Base-by-base conservation (phyloP, 306 rosid species). In the Trichosanthes cucumerina region DNA sequence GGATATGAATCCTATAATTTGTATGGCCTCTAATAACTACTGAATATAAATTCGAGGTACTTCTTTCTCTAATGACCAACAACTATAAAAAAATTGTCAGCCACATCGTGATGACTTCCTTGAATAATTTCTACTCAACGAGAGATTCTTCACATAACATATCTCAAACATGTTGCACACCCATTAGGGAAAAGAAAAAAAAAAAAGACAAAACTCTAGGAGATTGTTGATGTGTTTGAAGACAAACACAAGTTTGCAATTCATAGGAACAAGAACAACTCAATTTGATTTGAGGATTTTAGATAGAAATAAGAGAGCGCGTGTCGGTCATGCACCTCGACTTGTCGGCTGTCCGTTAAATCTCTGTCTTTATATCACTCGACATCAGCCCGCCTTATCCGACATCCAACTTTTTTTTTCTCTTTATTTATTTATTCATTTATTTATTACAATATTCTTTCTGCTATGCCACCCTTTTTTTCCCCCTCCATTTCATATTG, bases 281-380 rank as follows among this genome's bases (percentile, higher is more conserved):
- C 18, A 19, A 9, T 28, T 24, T 28, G 13, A 36, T 36, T 36
- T 36, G 39, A 5, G 6, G 1, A 28, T 28, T 36, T 36, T 36
- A 36, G 39, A 36, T 36, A 2, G 36, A 58, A 26, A 58, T 15
- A 6, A 41, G 34, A 10, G 57, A 47, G 75, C 34, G 83, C 85
- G 79, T 75, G 44, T 79, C 62, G 78, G 41, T 80, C 86, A 81
- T 77, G 83, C 83, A 65, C 76, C 70, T 81, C 83, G 75, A 60
- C 76, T 16, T 80, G 86, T 82, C 89, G 85, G 71, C 81, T 74
- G 79, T 52, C 57, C 82, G 81, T 80, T 81, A 26, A 1, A 58
- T 76, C 65, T 79, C 72, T 79, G 47, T 74, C 78, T 28, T 28
- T 2, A 23, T 44, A 11, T 72, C 16, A 1, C 24, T 47, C 77